Evolutionary conservation across 176 grass and related monocot species (phyloP), one percentile per base, ranked within the genome.

Genomic region (Echinochloa phyllopogon): DNA sequence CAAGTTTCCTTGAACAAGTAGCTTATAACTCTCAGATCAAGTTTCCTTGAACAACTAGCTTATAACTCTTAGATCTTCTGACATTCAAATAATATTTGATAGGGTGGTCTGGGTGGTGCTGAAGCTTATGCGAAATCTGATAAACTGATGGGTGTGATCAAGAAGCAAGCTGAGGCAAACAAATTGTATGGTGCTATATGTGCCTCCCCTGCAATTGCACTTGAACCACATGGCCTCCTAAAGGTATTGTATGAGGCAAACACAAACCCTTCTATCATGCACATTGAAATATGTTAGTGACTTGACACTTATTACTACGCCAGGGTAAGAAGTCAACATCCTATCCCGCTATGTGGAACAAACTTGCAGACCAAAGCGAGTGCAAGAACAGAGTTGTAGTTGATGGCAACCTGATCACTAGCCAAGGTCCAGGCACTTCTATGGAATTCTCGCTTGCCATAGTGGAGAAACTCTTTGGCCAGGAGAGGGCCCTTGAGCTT

Each of bases 251-350:
- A 52, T 18, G 2, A 52, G 23, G 73, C 17, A 49, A 65, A 62
- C 70, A 68, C 17, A 12, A 3, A 20, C 58, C 4, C 49, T 63
- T 33, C 36, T 52, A 41, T 51, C 15, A 66, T 24, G 68, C 3
- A 51, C 25, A 6, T 0, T 38, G n/a, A 79, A 79, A 42, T 75
- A 21, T 58, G 29, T 20, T 33, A 5, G 17, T 53, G 2, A 49
- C 40, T 65, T 83, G 23, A 72, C 6, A 39, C 10, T 48, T 0
- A 52, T 78, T 68, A 25, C n/a, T 56, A 64, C 42, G 25, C 43
- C 85, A 95, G 93, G 93, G 90, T 21, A 95, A 95, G 93, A 95
- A 95, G 59, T 85, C 75, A 69, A 95, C 93, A 23, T 91, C 88
- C 16, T 92, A 86, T 75, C 93, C 93, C 74, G 82, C 87, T 38